Evolutionary conservation across 192 early-diverging fungal genomes (phyloP).

Genomic region (Spizellomyces punctatus): DNA sequence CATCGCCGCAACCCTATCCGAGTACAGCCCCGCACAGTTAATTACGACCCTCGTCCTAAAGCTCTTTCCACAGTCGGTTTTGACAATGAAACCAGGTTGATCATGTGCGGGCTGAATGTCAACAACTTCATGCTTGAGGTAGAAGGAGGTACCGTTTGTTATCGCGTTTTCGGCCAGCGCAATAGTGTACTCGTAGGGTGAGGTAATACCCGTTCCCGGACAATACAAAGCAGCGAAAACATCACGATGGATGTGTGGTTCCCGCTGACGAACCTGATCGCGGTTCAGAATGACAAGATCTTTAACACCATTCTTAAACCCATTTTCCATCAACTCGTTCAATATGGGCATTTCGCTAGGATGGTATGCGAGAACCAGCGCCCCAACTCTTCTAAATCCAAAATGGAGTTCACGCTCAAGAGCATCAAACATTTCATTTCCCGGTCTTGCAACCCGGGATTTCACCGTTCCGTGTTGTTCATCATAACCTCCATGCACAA

Average conservation of each 20-base stretch:
- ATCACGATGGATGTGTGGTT: slow-evolving; percentile 43
- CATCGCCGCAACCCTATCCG: slow-evolving; percentile 50
- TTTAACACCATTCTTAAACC: slow-evolving; percentile 45
- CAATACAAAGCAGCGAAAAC: slow-evolving; percentile 44
- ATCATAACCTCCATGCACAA: slow-evolving; percentile 54
- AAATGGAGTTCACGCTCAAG: slow-evolving; percentile 48
- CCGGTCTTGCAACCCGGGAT: slow-evolving; percentile 29
- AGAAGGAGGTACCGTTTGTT: slow-evolving; percentile 47
- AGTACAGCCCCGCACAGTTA: slow-evolving; percentile 46
- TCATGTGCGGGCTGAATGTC: slow-evolving; percentile 40
- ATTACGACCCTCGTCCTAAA: slow-evolving; percentile 32
- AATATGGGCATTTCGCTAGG: slow-evolving; percentile 30
- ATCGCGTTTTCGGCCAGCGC: slow-evolving; percentile 53
- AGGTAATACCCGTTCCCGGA: slow-evolving; percentile 40
- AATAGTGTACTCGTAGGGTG: slow-evolving; percentile 55
- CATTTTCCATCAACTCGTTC: slow-evolving; percentile 41
- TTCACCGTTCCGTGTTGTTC: slow-evolving; percentile 50
- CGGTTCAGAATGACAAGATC: slow-evolving; percentile 37
- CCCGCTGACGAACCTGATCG: slow-evolving; percentile 36
- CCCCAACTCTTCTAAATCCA: slow-evolving; percentile 47
- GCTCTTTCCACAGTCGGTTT: slow-evolving; percentile 24
- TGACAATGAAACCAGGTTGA: slow-evolving; percentile 27
- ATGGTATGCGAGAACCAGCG: slow-evolving; percentile 45
- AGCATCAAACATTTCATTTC: slow-evolving; percentile 42
- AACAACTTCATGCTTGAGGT: slow-evolving; percentile 40